Evolutionary conservation across 2,329 filamentous ascomycete species (phyloP), one percentile per base, ranked within the genome.

Genomic region (Fusarium dlaminii): DNA sequence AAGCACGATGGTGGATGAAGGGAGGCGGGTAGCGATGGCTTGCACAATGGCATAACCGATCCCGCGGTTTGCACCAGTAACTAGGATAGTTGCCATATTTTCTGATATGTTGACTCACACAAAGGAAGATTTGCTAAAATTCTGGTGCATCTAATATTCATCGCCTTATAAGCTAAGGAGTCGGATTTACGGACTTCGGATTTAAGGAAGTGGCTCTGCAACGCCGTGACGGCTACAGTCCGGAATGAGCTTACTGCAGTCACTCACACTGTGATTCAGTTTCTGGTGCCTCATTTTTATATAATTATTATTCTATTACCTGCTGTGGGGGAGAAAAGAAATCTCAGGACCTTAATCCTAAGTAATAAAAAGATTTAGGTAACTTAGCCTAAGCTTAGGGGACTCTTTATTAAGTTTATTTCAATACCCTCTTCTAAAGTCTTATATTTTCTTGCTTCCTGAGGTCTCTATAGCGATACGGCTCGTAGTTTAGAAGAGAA

Each of bases 11-110:
- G 40, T 55, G 3, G 67, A 59, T 13, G 40, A 55, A n/a, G 60
- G 59, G 15, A 70, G 18, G 5, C 52, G 48, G 3, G 20, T 20
- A 18, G 36, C 42, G 5, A 70, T 51, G 17, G 66, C 54, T 39
- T 66, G 68, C 12, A 60, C 68, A 17, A 70, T 70, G 11, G 68
- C 52, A 27, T 51, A 66, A 0, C 68, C 68, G 6, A 70, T 70
- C 4, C 67, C 67, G 8, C 66, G 67, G 18, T 70, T 70, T 27
- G 59, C 59, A 5, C 66, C 67, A 6, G 67, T 70, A 0, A 70
- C 52, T 1, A 70, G 54, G 24, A 62, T 57, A 11, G 11, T 62
- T 6, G 20, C 2, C 66, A 66, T 64, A 7, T 6, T 4, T n/a
- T 32, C 27, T 24, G 9, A 15, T 18, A 30, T 18, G 2, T 8